Evolutionary conservation across 345 rosid species (phyloP), one percentile per base, ranked within the genome.

Genomic region (Syzygium aqueum): DNA sequence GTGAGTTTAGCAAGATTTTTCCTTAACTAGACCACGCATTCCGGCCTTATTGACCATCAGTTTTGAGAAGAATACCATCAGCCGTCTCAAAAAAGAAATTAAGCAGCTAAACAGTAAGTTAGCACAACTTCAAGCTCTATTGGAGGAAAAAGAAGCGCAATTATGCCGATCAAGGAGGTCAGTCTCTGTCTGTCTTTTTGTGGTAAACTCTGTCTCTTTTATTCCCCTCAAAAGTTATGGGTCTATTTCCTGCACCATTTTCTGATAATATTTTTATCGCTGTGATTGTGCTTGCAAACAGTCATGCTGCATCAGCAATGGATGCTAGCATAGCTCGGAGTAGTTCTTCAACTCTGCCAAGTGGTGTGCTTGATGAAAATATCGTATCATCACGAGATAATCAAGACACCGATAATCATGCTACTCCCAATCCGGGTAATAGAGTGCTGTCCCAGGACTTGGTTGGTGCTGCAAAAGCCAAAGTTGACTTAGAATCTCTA

Each of bases 1-100:
- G 85, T 25, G 15, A 49, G 61, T 84, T 43, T 50, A 84, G 65
- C 82, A 90, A 84, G 67, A 86, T 37, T 83, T 51, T 89, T 91
- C 95, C 95, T 94, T 95, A 91, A 93, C 94, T 77, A 89, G 87
- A 61, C 89, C 92, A 92, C 94, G 94, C 88, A 90, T 95, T 85
- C 97, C 97, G 46, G 89, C 96, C 91, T 91, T 95, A 51, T 86
- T 95, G 93, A 95, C 91, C 91, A 90, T 95, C 61, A 92, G 95
- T 88, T 90, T 92, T 56, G 97, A 94, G 88, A 93, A 92, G 89
- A 90, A 88, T 89, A 91, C 93, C 46, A 88, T 92, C 61, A 92
- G 86, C 85, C 91, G 65, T 86, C 92, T 95, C 78, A 93, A 92
- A 86, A 95, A 91, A 85, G 96, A 94, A 84, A 90, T 93, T 89